Base-by-base conservation (phyloP, 768 basidiomycete genomes). In the Paxillus ammoniavirescens region DNA sequence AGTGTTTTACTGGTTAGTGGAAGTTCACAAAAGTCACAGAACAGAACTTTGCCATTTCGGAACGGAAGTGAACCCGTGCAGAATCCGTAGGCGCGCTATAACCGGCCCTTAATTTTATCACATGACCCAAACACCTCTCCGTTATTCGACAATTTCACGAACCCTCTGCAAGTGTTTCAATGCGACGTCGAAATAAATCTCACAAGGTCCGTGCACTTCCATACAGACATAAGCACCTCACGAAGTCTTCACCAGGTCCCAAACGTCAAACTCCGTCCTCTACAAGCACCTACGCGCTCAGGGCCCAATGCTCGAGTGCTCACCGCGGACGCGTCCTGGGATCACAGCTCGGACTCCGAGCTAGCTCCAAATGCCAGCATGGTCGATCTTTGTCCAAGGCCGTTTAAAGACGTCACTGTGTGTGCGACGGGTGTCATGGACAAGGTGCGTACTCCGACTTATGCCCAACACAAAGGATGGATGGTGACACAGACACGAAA, bases 361-460 rank as follows among this genome's bases (percentile, higher is more conserved):
- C 50, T 67, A 2, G 75, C 70, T 46, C 80, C 74, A 52, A 77
- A 80, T 54, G 70, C 77, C 28, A 69, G 72, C 14, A 65, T 75
- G 42, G 65, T 71, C 7, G 83, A 81, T 60, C 67, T 68, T 5
- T 79, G 82, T 71, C 87, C 87, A 17, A 73, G 87, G 37, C 89
- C 89, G 0, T 85, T 93, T 61, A 81, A 72, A 49, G 79, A 80
- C 1, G 72, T 87, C 17, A 73, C 83, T 0, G 58, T 93, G 2
- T 91, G 87, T 66, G 89, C 87, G 35, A 91, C 91, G 0, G 90
- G 91, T 6, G 75, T 86, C n/a, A 62, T 69, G 41, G 89, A 93
- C 73, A 93, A 91, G 82, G 91, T 88, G 53, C 41, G 79, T 13
- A 36, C 26, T 49, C 9, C 15, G 36, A 14, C 12, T 18, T 38